These are phyloP conservation scores for Aspergillus fijiensis DNA, from an alignment of 2,329 filamentous ascomycete species.

Conservation along the genomic window DNA sequence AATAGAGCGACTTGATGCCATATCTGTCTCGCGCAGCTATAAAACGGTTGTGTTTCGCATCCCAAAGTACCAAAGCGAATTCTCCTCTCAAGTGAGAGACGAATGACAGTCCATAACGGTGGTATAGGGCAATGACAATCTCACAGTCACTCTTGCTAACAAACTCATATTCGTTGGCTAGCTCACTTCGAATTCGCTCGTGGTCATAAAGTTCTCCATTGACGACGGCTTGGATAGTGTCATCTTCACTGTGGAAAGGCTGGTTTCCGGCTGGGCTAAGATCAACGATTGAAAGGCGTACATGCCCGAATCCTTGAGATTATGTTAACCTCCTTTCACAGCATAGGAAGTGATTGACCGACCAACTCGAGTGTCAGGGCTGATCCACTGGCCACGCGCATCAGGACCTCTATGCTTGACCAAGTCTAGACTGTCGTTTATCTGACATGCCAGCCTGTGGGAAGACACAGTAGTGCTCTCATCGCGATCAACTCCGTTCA, in stretches of 20 bases:
- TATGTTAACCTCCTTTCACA: background rate
- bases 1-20: slow-evolving; percentile 59
- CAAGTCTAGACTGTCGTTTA: slow-evolving; percentile 37
- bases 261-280: slow-evolving; percentile 50
- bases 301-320: slow-evolving; percentile 48
- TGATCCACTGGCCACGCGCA: slow-evolving; percentile 48
- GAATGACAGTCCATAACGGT: slow-evolving; percentile 49
- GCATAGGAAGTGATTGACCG: background rate
- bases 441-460: slow-evolving; percentile 5
- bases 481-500: background rate
- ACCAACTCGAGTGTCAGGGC: slow-evolving; percentile 46
- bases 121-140: slow-evolving; percentile 55
- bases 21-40: slow-evolving; percentile 55
- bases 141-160: slow-evolving; percentile 52
- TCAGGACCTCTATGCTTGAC: slow-evolving; percentile 51
- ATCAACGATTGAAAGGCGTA: slow-evolving; percentile 56
- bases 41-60: slow-evolving; percentile 44
- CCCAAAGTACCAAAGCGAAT: slow-evolving; percentile 55
- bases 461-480: background rate
- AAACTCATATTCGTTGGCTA: slow-evolving; percentile 47
- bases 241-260: slow-evolving; percentile 44
- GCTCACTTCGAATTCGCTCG: slow-evolving; percentile 44
- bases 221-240: slow-evolving; percentile 55
- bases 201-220: slow-evolving; percentile 62
- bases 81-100: slow-evolving; percentile 54